A percentile compares a stretch with the other conserved stretches of the same genome.
phyloP scores from a whole-genome alignment of 148 eudicot species.

The Amaranthus hypochondriacus region DNA sequence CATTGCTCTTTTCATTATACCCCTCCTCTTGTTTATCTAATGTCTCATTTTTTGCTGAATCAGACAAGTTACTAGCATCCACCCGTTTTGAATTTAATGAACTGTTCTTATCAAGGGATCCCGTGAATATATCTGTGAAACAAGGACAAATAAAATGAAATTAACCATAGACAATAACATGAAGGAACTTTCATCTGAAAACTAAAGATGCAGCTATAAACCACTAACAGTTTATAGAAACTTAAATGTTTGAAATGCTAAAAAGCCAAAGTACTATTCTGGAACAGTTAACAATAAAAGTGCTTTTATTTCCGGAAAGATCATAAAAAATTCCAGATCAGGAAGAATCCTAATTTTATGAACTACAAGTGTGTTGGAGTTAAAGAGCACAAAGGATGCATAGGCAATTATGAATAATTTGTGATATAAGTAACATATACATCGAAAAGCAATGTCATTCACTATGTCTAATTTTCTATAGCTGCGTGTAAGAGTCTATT shows the following conservation, averaged over 20 bases:
- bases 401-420: not conserved
- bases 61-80: slow-evolving; percentile 3
- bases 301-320: too few relatives aligned
- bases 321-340: too few relatives aligned
- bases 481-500: too few relatives aligned
- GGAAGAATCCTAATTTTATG: not conserved
- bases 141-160: not conserved
- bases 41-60: slow-evolving; percentile 15
- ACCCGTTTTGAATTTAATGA: slow-evolving; percentile 11
- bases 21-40: slow-evolving; percentile 8
- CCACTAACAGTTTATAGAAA: too few relatives aligned
- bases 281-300: too few relatives aligned
- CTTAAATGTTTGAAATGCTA: too few relatives aligned
- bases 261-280: too few relatives aligned
- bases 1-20: slow-evolving; percentile 5
- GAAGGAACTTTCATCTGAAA: not conserved
- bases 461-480: too few relatives aligned
- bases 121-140: slow-evolving; percentile 19
- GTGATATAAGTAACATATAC: not conserved
- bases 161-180: not conserved
- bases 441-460: too few relatives aligned
- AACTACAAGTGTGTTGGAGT: not conserved
- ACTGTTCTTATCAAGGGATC: slow-evolving; percentile 11
- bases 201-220: not conserved
- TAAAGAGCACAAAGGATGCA: not conserved